phyloP scores from a whole-genome alignment of 352 stramenopile species.

The Phytophthora quininea region DNA sequence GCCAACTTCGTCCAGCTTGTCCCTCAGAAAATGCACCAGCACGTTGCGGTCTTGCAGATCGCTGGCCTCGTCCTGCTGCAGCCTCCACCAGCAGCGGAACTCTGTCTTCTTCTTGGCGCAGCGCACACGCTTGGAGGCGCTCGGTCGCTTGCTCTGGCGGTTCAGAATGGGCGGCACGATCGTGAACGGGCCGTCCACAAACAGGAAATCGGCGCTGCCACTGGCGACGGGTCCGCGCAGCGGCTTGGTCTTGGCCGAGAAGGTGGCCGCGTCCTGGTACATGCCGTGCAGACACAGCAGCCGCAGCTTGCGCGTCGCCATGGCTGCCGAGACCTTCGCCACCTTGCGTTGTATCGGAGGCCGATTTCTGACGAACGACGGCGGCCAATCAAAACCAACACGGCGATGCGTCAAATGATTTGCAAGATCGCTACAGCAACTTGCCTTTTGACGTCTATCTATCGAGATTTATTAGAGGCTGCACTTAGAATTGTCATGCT shows the following conservation, averaged over 20 bases:
- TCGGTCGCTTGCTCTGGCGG: conserved; percentile 41
- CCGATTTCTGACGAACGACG: background rate
- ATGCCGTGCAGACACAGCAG: conserved; percentile 87
- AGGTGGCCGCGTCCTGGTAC: conserved; percentile 81
- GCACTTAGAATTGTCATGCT: background rate
- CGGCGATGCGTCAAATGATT: background rate
- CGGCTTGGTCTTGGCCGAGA: conserved; percentile 72
- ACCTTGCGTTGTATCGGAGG: background rate
- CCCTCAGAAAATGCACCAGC: conserved; percentile 62
- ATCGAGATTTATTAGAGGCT: background rate
- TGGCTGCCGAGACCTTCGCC: conserved; percentile 21
- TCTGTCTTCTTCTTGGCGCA: conserved; percentile 61
- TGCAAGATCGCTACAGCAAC: background rate
- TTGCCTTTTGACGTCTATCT: background rate
- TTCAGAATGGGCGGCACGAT: conserved; percentile 74
- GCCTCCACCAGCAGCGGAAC: conserved; percentile 83
- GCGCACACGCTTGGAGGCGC: conserved; percentile 36
- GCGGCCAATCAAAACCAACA: conserved; percentile 6
- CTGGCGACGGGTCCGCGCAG: conserved; percentile 36
- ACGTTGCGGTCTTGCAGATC: conserved; percentile 63
- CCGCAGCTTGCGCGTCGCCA: conserved; percentile 50
- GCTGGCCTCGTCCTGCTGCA: conserved; percentile 51
- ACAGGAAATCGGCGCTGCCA: conserved; percentile 66
- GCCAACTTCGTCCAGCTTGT: conserved; percentile 60
- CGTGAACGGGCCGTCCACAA: conserved; percentile 74